phyloP scores from a whole-genome alignment of 257 asterid species.

The Solanum dulcamara region DNA sequence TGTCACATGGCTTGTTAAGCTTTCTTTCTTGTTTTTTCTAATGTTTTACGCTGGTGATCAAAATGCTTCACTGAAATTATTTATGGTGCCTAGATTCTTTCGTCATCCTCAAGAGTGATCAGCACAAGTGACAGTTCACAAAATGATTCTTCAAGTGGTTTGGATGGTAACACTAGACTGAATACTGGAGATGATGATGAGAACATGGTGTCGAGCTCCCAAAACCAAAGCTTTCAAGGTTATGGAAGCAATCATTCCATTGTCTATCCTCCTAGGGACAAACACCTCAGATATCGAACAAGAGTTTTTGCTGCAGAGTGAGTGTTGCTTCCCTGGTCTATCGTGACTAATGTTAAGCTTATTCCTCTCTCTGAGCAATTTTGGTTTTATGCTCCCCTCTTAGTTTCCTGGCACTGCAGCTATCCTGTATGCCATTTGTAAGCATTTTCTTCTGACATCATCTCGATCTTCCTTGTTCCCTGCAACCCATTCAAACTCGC shows the following conservation, averaged over 20 bases:
- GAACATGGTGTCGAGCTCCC: constrained; percentile 82
- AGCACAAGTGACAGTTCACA: constrained; percentile 26
- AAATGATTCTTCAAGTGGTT: constrained; percentile 51
- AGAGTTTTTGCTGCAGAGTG: constrained; percentile 99
- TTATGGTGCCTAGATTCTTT: constrained; percentile 51
- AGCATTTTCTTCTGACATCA: not conserved
- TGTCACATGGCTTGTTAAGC: not conserved
- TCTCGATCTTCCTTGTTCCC: not conserved
- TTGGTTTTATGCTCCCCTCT: not conserved
- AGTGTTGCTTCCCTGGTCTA: constrained; percentile 10
- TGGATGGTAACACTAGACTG: constrained; percentile 42
- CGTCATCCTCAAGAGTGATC: constrained; percentile 52
- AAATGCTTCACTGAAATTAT: not conserved
- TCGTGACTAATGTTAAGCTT: not conserved
- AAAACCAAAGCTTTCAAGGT: constrained; percentile 22
- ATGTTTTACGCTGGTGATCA: not conserved
- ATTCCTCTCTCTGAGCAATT: not conserved
- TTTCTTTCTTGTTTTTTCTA: not conserved
- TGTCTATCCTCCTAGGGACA: constrained; percentile 52
- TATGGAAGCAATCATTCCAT: constrained; percentile 32
- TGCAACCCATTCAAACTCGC: not conserved
- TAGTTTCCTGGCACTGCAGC: not conserved
- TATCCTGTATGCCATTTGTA: not conserved
- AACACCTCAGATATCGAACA: constrained; percentile 96
- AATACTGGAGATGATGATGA: constrained; percentile 71